Percentiles rank a stretch among this genome's conserved stretches.
These are phyloP conservation scores for Mycogone perniciosa DNA, from an alignment of 2,329 filamentous ascomycete genomes.

Conservation along the genomic window DNA sequence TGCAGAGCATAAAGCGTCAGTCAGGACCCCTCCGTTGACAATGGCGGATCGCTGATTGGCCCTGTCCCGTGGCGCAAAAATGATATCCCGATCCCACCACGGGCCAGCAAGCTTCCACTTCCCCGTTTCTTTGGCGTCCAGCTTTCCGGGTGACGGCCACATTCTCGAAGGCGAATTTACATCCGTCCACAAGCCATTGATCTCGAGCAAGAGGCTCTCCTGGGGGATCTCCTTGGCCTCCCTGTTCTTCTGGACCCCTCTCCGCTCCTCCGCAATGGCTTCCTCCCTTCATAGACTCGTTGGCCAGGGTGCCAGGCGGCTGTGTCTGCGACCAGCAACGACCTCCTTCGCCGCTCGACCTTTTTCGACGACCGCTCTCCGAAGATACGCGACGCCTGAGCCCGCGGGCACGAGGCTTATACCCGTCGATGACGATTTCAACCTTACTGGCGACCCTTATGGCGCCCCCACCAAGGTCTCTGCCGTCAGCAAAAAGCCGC, in stretches of 20 bases:
- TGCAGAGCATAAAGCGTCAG: not conserved
- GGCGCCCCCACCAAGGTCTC: conserved; percentile 38
- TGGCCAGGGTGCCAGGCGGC: conserved; percentile 62
- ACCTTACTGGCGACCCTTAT: conserved; percentile 44
- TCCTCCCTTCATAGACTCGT: conserved; percentile 63
- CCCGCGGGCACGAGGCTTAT: conserved; percentile 53
- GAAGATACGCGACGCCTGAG: conserved; percentile 55
- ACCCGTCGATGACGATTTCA: conserved; percentile 60
- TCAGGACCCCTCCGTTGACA: conserved; percentile 11
- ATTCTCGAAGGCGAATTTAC: conserved; percentile 24
- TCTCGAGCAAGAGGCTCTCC: conserved; percentile 30
- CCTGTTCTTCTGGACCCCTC: conserved; percentile 24
- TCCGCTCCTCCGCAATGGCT: conserved; percentile 51
- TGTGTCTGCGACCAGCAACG: conserved; percentile 47
- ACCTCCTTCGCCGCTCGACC: conserved; percentile 41
- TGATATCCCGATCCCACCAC: conserved; percentile 26
- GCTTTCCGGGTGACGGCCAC: conserved; percentile 25
- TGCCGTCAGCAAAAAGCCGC: conserved; percentile 38
- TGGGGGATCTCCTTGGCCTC: conserved; percentile 25
- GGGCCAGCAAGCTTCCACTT: conserved; percentile 21
- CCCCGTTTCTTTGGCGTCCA: conserved; percentile 23
- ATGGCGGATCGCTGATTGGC: conserved; percentile 26
- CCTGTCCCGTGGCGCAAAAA: conserved; percentile 22
- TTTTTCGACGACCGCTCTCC: conserved; percentile 59
- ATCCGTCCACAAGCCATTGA: conserved; percentile 27